phyloP scores from a whole-genome alignment of 1,284 basidiomycete species.

The Earliella scabrosa region DNA sequence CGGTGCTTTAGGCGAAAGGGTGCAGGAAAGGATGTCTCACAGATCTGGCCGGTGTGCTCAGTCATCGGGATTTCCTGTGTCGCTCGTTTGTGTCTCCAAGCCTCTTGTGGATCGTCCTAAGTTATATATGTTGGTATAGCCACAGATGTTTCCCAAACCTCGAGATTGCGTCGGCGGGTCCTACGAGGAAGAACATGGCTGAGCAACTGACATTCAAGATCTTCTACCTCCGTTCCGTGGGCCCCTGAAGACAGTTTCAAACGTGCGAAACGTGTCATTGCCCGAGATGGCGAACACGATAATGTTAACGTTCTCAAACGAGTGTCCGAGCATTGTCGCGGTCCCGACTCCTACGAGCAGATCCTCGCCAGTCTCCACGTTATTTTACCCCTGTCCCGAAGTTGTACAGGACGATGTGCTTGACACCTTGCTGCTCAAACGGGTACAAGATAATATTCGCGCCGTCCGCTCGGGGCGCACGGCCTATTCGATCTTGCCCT shows the following conservation, averaged over 20 bases:
- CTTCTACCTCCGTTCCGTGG: neutral
- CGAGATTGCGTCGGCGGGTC: no score
- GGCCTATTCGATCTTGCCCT: conserved; percentile 51
- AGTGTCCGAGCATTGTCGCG: conserved; percentile 56
- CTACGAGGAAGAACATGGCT: no score
- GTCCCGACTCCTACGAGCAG: conserved; percentile 45
- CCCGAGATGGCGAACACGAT: conserved; percentile 71
- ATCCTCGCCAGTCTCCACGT: conserved; percentile 45
- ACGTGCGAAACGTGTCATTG: conserved; percentile 50
- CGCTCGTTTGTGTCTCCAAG: no score
- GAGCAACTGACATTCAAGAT: neutral
- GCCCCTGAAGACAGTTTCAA: conserved; percentile 43
- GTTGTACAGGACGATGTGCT: conserved; percentile 66
- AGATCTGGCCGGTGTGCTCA: neutral
- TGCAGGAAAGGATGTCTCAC: no score
- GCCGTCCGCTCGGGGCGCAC: conserved; percentile 78
- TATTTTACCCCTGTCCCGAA: conserved; percentile 77
- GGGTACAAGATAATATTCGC: conserved; percentile 61
- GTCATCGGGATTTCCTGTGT: no score
- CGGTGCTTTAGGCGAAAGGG: conserved; percentile 4
- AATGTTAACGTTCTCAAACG: conserved; percentile 65
- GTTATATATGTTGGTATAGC: no score
- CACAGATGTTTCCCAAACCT: no score
- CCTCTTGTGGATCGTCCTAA: no score
- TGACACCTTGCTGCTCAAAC: conserved; percentile 62